Percentiles rank a stretch among this genome's conserved stretches.
Evolutionary conservation across 2,329 filamentous ascomycete genomes (phyloP).

Genomic region (Fusarium oligoseptatum): DNA sequence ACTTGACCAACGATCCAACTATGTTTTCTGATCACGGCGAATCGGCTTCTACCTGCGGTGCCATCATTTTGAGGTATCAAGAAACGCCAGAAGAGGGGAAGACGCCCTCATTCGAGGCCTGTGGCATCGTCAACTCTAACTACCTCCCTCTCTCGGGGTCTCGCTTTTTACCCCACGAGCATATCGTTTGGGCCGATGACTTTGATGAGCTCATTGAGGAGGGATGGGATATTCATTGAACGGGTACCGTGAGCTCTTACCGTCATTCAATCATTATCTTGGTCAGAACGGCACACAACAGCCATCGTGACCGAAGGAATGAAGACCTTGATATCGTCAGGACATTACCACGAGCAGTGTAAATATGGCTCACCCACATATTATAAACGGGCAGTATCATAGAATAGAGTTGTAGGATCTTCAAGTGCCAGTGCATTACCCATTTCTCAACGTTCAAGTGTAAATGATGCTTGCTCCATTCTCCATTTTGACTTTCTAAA

Average conservation of each 20-base stretch:
- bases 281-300: background rate
- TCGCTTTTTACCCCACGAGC: background rate
- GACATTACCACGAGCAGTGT: background rate
- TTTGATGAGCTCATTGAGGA: background rate
- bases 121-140: background rate
- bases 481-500: background rate
- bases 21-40: background rate
- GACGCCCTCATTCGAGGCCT: background rate
- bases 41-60: background rate
- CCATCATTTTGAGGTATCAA: background rate
- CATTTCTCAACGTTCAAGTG: background rate
- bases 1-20: background rate
- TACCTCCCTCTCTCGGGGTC: background rate
- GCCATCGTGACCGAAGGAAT: background rate
- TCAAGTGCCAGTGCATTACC: background rate
- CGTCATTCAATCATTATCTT: background rate
- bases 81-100: background rate
- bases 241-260: background rate
- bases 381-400: background rate
- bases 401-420: background rate
- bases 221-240: background rate
- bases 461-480: background rate
- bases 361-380: background rate
- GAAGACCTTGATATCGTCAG: background rate
- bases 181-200: slow-evolving; percentile 1